Percentiles rank a stretch among this genome's conserved stretches.
Evolutionary conservation across 2,329 filamentous ascomycete genomes (phyloP).

Genomic region (Fusarium longipes): DNA sequence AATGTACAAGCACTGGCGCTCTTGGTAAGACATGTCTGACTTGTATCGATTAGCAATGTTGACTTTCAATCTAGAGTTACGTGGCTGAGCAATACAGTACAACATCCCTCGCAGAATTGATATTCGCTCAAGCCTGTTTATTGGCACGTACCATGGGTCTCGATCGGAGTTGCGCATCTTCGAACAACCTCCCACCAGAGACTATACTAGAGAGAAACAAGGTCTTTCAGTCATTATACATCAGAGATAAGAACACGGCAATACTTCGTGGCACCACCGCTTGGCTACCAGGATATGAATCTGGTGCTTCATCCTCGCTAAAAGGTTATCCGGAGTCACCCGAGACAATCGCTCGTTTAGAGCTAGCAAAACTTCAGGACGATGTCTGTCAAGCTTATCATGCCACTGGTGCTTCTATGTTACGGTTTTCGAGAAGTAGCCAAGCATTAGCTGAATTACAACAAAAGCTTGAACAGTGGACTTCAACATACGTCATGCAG

Average conservation of each 20-base stretch:
- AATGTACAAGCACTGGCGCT: conserved; percentile 46
- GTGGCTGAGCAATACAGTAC: conserved; percentile 45
- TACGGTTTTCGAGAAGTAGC: conserved; percentile 1
- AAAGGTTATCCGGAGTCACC: conserved; percentile 8
- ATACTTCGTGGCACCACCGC: conserved; percentile 39
- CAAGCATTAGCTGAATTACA: conserved; percentile 29
- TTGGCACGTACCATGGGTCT: conserved; percentile 45
- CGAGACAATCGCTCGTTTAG: conserved; percentile 30
- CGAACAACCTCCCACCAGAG: conserved; percentile 10
- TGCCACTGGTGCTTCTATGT: conserved; percentile 18
- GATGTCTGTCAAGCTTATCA: conserved; percentile 39
- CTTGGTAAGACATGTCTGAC: conserved; percentile 20
- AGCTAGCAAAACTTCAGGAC: conserved; percentile 42
- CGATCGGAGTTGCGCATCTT: conserved; percentile 36
- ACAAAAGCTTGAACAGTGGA: conserved; percentile 41
- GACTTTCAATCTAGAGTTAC: conserved; percentile 32
- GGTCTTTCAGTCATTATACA: conserved; percentile 42
- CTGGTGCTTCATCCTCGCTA: conserved; percentile 1
- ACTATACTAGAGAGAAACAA: conserved; percentile 38
- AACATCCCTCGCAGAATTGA: conserved; percentile 37
- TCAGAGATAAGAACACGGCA: conserved; percentile 40
- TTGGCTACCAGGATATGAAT: conserved; percentile 39
- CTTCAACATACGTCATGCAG: conserved; percentile 31
- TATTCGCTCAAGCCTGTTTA: conserved; percentile 45
- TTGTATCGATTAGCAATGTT: background rate